Percentiles rank a stretch among this genome's conserved stretches.
Evolutionary conservation across 306 rosid genomes (phyloP).

Genomic region (Quillaja saponaria): DNA sequence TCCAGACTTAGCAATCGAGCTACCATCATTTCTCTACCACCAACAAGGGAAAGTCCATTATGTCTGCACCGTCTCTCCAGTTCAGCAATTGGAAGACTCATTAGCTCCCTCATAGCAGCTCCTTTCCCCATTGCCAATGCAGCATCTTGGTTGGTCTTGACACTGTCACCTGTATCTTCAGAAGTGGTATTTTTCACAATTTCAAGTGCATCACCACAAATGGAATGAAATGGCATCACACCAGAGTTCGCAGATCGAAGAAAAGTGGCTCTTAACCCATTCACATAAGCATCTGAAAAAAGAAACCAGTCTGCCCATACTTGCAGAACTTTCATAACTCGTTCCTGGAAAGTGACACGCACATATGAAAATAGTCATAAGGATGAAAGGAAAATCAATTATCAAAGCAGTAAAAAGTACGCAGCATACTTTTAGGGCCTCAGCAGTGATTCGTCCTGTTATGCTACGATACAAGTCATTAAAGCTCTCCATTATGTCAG

Average conservation of each 20-base stretch:
- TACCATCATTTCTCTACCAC: conserved; percentile 98
- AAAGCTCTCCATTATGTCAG: conserved; percentile 97
- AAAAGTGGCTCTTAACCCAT: conserved; percentile 94
- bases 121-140: conserved; percentile 98
- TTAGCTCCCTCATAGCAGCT: conserved; percentile 85
- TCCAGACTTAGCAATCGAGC: conserved; percentile 90
- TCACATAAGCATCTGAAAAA: conserved; percentile 93
- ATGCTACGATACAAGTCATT: conserved; percentile 88
- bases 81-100: conserved; percentile 87
- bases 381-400: conserved; percentile 12
- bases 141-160: conserved; percentile 79
- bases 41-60: conserved; percentile 95
- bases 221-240: conserved; percentile 79
- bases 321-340: conserved; percentile 93
- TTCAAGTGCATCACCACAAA: conserved; percentile 87
- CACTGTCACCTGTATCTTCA: conserved; percentile 60
- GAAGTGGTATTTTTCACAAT: conserved; percentile 68
- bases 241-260: conserved; percentile 90
- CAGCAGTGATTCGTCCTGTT: conserved; percentile 97
- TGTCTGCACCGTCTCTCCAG: conserved; percentile 97
- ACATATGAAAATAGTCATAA: conserved; percentile 17
- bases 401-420: conserved; percentile 13
- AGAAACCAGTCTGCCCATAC: conserved; percentile 99
- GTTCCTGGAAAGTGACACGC: conserved; percentile 62
- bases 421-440: conserved; percentile 84